A percentile compares a stretch with the other conserved stretches of the same genome.
Conservation (phyloP, 1,139 yeast genomes). For the Suhomyces terraborum region DNA sequence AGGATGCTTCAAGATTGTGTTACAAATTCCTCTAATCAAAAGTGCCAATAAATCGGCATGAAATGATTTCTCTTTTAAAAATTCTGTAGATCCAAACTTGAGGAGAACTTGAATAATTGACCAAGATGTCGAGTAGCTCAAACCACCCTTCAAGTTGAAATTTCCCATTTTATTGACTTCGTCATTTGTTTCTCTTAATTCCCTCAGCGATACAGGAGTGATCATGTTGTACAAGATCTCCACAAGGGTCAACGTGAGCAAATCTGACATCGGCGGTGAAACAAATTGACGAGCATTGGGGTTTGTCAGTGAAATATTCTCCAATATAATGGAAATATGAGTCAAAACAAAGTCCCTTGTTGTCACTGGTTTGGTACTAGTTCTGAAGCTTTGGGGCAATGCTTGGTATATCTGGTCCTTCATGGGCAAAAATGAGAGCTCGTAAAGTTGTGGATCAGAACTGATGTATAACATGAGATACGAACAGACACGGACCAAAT, state of each 20-base stretch:
- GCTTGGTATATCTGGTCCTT: conserved; percentile 40
- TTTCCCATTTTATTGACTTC: conserved; percentile 33
- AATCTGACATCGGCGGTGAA: conserved; percentile 11
- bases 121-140: conserved; percentile 63
- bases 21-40: conserved; percentile 54
- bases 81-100: conserved; percentile 43
- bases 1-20: conserved; percentile 51
- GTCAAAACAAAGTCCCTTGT: conserved; percentile 63
- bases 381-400: conserved; percentile 51
- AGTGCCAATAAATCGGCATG: conserved; percentile 64
- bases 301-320: conserved; percentile 13
- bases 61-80: conserved; percentile 44
- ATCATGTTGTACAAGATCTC: conserved; percentile 63
- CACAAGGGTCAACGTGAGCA: conserved; percentile 48
- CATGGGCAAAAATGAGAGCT: conserved; percentile 46
- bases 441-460: conserved; percentile 45
- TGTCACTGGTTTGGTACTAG: conserved; percentile 42
- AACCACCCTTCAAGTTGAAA: conserved; percentile 43
- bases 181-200: conserved; percentile 25
- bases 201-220: conserved; percentile 40
- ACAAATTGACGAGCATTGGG: neutral
- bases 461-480: conserved; percentile 64
- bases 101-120: conserved; percentile 56
- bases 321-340: conserved; percentile 48
- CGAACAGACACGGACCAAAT: conserved; percentile 58